A percentile compares a stretch with the other conserved stretches of the same genome.
Evolutionary conservation across 179 eudicot species (phyloP).

Genomic region (Monotropa hypopitys): DNA sequence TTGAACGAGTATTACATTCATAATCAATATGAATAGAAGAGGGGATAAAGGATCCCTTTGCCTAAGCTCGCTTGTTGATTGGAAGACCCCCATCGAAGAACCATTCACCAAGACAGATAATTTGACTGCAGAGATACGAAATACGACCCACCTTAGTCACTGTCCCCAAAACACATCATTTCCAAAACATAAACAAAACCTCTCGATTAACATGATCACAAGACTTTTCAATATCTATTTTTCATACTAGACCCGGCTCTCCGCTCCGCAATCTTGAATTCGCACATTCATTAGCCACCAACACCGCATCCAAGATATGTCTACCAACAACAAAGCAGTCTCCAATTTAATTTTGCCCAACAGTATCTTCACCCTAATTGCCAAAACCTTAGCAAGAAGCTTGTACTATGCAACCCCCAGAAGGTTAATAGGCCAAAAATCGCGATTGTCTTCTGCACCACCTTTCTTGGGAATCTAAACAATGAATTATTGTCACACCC

Average conservation of each 20-base stretch:
- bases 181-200: background rate
- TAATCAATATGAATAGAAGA: no score
- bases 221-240: background rate
- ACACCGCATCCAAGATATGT: background rate
- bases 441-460: no score
- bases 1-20: no score
- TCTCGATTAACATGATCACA: background rate
- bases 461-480: no score
- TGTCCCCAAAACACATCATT: background rate
- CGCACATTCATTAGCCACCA: background rate
- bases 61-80: no score
- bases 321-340: background rate
- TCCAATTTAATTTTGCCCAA: background rate
- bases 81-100: background rate
- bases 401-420: no score
- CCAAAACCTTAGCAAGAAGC: background rate
- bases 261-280: background rate
- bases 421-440: no score
- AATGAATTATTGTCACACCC: no score
- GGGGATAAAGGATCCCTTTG: no score
- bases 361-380: background rate
- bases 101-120: background rate
- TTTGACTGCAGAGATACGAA: background rate
- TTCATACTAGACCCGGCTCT: background rate
- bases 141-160: background rate